Evolutionary conservation across 139 green algal genomes (phyloP).

Genomic region (Chlamydomonas eustigma): DNA sequence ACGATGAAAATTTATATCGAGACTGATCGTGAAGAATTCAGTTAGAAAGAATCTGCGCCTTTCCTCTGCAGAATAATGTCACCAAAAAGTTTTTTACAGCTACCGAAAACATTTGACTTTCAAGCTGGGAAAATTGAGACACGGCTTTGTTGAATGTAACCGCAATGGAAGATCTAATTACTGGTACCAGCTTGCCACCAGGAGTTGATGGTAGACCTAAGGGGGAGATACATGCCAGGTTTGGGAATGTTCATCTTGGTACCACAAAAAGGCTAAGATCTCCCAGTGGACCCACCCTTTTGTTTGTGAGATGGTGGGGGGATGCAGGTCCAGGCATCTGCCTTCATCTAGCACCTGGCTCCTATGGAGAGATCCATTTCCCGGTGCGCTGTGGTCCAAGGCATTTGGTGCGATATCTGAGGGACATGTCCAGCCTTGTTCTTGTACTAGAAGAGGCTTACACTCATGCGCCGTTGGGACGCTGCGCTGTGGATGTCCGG

Average conservation of each 20-base stretch:
- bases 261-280: not conserved
- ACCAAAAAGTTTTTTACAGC: too few relatives aligned
- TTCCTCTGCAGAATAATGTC: too few relatives aligned
- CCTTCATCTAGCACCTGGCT: not conserved
- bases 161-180: not conserved
- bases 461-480: not conserved
- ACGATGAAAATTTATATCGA: too few relatives aligned
- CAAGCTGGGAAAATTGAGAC: too few relatives aligned
- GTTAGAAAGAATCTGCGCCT: too few relatives aligned
- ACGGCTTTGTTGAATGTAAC: too few relatives aligned
- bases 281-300: not conserved
- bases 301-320: constrained; percentile 10
- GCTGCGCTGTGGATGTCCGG: constrained; percentile 11
- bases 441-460: constrained; percentile 2
- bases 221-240: not conserved
- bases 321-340: constrained; percentile 9
- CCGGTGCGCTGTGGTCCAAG: constrained; percentile 21
- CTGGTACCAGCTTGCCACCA: not conserved
- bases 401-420: constrained; percentile 20
- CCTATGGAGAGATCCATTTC: not conserved
- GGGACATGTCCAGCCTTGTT: not conserved
- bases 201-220: not conserved
- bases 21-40: too few relatives aligned
- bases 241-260: not conserved
- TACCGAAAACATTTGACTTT: too few relatives aligned